Evolutionary conservation across 257 asterid species (phyloP).

Genomic region (Solanum infundibuliforme): DNA sequence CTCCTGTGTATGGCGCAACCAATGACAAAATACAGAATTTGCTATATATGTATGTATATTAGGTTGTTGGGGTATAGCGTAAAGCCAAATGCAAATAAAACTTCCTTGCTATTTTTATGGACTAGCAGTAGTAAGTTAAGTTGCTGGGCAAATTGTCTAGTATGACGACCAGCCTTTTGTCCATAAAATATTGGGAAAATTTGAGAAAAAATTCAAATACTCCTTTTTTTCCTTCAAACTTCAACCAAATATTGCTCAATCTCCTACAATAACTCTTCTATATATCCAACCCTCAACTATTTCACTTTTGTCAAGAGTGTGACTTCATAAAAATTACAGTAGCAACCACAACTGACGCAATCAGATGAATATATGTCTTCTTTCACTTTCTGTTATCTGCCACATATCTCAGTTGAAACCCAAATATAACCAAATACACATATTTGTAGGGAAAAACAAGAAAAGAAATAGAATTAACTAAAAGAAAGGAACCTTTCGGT

Average conservation of each 20-base stretch:
- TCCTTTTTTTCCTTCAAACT: not conserved
- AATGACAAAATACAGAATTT: not conserved
- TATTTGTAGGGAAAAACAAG: not conserved
- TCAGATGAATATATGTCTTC: not conserved
- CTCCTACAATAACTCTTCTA: not conserved
- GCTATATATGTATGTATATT: not conserved
- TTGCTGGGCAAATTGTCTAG: not conserved
- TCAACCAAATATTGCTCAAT: not conserved
- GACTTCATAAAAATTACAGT: not conserved
- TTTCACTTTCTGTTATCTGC: not conserved
- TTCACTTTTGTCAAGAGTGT: not conserved
- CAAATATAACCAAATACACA: not conserved
- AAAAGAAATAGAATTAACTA: not conserved
- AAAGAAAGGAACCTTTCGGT: not conserved
- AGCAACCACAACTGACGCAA: not conserved
- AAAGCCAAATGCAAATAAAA: not conserved
- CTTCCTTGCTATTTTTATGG: not conserved
- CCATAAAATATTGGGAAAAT: not conserved
- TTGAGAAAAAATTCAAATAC: not conserved
- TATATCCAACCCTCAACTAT: not conserved
- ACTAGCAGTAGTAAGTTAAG: not conserved
- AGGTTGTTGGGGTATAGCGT: not conserved
- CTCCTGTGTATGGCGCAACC: not conserved
- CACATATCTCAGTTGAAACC: not conserved
- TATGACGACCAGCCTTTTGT: not conserved